Conservation (phyloP, 805 yeast genomes). For the Teunomyces funiuensis region DNA sequence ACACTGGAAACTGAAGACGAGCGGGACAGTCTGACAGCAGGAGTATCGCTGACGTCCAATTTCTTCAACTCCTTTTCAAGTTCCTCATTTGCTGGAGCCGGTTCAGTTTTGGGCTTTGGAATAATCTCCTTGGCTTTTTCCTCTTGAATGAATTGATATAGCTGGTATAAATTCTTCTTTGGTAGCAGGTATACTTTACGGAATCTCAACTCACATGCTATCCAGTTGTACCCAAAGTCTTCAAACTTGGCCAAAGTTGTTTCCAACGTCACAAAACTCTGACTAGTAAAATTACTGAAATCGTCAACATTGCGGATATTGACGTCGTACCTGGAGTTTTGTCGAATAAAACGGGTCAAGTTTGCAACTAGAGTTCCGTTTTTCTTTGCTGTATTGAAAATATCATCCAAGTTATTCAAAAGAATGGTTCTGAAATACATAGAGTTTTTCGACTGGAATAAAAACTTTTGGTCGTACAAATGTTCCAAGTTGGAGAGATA, state of each 20-base stretch:
- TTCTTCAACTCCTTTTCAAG: constrained; percentile 15
- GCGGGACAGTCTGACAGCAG: constrained; percentile 18
- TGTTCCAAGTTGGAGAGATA: constrained; percentile 45
- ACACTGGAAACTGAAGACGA: constrained; percentile 30
- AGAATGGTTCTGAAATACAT: constrained; percentile 29
- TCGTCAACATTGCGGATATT: constrained; percentile 38
- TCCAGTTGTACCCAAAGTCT: constrained; percentile 44
- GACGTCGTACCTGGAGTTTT: constrained; percentile 34
- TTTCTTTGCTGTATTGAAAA: constrained; percentile 45
- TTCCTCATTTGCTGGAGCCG: constrained; percentile 4
- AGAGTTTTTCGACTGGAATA: constrained; percentile 25
- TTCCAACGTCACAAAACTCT: constrained; percentile 33
- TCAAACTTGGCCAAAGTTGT: constrained; percentile 30
- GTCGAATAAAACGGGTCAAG: constrained; percentile 46
- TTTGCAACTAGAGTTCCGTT: constrained; percentile 50
- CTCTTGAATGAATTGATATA: constrained; percentile 13
- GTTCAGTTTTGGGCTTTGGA: not conserved
- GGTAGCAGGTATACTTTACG: constrained; percentile 37
- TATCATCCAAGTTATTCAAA: constrained; percentile 33
- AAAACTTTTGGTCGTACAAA: constrained; percentile 43
- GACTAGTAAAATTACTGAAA: constrained; percentile 41
- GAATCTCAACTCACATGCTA: constrained; percentile 40
- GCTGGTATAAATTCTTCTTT: constrained; percentile 18
- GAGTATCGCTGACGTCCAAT: constrained; percentile 15
- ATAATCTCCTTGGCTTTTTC: not conserved